A percentile compares a stretch with the other conserved stretches of the same genome.
Conservation (phyloP, 768 basidiomycete species). For the Leccinum truebloodii region DNA sequence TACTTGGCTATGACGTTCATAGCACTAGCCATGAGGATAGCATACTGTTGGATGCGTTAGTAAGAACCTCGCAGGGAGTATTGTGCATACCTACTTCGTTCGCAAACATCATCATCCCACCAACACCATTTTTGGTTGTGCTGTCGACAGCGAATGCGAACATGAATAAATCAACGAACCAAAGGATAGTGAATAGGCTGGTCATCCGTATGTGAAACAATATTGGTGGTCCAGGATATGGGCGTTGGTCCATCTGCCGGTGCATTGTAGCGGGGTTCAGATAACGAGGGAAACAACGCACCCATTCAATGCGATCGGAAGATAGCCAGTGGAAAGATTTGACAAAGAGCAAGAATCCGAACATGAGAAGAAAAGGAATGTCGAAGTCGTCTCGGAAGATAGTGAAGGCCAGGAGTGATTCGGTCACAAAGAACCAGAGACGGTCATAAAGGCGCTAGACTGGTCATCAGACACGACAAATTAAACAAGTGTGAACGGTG, state of each 20-base stretch:
- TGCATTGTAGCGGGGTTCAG: not conserved
- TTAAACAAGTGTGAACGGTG: not conserved
- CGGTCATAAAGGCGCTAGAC: constrained; percentile 89
- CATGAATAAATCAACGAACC: constrained; percentile 73
- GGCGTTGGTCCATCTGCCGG: constrained; percentile 93
- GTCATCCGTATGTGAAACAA: constrained; percentile 87
- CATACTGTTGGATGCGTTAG: constrained; percentile 59
- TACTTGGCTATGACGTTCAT: constrained; percentile 83
- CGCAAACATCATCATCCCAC: constrained; percentile 93
- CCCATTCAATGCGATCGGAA: constrained; percentile 95
- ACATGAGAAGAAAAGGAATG: constrained; percentile 90
- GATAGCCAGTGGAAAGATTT: constrained; percentile 99
- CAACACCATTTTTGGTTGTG: constrained; percentile 75
- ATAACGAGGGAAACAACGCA: constrained; percentile 38
- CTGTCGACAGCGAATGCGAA: constrained; percentile 80
- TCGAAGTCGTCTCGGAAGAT: constrained; percentile 97
- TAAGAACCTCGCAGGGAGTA: constrained; percentile 2
- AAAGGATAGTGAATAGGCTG: constrained; percentile 71
- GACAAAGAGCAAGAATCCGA: constrained; percentile 89
- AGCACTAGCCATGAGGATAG: constrained; percentile 81
- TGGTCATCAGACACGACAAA: not conserved
- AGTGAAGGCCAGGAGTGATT: constrained; percentile 93
- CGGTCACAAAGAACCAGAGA: constrained; percentile 97
- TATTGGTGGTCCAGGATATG: constrained; percentile 79
- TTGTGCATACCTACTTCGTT: constrained; percentile 67